These are phyloP conservation scores for Begonia loranthoides DNA, from an alignment of 306 rosid genomes.

Conservation along the genomic window DNA sequence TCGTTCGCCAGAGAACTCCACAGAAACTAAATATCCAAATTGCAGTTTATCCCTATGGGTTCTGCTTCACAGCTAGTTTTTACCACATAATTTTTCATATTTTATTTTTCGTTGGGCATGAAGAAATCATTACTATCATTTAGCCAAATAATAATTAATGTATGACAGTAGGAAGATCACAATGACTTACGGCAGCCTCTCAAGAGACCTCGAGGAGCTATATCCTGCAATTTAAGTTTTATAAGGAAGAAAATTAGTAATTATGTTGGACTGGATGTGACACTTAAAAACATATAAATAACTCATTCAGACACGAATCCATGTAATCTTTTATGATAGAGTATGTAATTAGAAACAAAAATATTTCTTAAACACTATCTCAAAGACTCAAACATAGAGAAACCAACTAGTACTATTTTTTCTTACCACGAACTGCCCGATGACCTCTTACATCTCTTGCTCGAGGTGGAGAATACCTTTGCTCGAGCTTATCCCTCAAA, in stretches of 20 bases:
- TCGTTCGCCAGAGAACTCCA: no score
- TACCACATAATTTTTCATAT: no score
- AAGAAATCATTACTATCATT: background rate
- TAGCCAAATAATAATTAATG: background rate
- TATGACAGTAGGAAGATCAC: background rate
- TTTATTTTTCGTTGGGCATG: no score
- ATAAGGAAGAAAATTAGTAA: constrained; percentile 1
- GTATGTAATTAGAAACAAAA: background rate
- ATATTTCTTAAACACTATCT: background rate
- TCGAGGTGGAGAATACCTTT: constrained; percentile 46
- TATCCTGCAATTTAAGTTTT: constrained; percentile 40
- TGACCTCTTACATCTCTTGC: constrained; percentile 51
- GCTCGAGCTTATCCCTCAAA: constrained; percentile 73
- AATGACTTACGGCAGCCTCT: constrained; percentile 40
- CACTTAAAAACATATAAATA: background rate
- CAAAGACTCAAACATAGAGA: background rate
- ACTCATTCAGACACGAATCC: background rate
- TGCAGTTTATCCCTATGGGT: background rate
- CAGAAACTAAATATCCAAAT: background rate
- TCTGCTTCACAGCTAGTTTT: no score
- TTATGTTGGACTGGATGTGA: background rate
- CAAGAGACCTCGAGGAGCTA: constrained; percentile 53
- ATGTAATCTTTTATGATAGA: background rate
- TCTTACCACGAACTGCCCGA: constrained; percentile 42
- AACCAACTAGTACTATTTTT: constrained; percentile 12